A percentile compares a stretch with the other conserved stretches of the same genome.
These are phyloP conservation scores for Cryptococcus sp. DNA, from an alignment of 1,284 basidiomycete species.

Conservation along the genomic window DNA sequence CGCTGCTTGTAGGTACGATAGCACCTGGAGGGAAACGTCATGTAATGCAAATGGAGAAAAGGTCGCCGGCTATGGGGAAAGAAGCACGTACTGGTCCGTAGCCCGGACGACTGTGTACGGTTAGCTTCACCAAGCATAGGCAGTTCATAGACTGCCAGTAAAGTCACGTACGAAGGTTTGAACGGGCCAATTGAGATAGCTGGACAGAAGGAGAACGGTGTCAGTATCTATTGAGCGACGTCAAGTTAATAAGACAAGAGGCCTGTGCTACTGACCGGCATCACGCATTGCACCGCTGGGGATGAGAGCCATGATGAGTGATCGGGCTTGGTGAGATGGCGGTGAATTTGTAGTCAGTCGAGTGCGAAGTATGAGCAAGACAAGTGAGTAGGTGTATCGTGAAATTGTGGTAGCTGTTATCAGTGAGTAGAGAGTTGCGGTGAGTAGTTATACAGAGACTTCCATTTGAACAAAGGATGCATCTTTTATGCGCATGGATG, in stretches of 20 bases:
- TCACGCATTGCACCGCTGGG: neutral
- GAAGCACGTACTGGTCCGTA: conserved; percentile 39
- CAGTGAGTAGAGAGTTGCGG: too few species aligned
- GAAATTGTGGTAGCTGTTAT: too few species aligned
- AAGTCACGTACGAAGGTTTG: conserved; percentile 42
- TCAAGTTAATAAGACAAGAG: too few species aligned
- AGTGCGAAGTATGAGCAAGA: too few species aligned
- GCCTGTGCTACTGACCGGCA: neutral
- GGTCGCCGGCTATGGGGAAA: neutral
- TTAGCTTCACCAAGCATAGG: conserved; percentile 3
- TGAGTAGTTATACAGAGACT: too few species aligned
- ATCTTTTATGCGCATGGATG: too few species aligned
- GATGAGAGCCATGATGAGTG: neutral
- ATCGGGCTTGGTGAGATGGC: too few species aligned
- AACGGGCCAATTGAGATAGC: conserved; percentile 48
- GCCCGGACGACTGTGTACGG: conserved; percentile 39
- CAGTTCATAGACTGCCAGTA: neutral
- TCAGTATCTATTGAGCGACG: too few species aligned
- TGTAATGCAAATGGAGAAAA: neutral
- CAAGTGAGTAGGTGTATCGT: too few species aligned
- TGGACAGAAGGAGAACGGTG: conserved; percentile 3
- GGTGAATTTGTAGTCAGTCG: too few species aligned
- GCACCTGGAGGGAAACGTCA: conserved; percentile 12
- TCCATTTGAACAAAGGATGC: too few species aligned
- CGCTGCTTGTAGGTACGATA: conserved; percentile 48